A percentile compares a stretch with the other conserved stretches of the same genome.
phyloP scores from a whole-genome alignment of 2,329 filamentous ascomycete genomes.

The Epichloe brachyelytri region DNA sequence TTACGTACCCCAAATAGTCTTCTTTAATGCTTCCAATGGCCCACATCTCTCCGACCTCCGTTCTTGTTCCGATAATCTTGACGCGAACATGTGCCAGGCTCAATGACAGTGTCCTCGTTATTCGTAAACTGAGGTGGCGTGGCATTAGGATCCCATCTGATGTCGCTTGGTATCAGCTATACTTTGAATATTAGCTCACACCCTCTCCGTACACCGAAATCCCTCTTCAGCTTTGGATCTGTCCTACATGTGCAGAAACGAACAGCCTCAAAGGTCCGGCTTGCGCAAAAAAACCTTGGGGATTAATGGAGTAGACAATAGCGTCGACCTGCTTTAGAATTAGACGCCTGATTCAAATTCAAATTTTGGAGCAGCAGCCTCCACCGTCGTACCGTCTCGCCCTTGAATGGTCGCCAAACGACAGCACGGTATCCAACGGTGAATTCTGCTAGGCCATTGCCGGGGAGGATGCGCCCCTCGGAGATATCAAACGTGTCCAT shows the following conservation, averaged over 20 bases:
- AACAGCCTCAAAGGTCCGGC: constrained; percentile 69
- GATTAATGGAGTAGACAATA: constrained; percentile 81
- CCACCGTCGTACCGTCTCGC: constrained; percentile 67
- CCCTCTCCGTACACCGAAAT: not conserved
- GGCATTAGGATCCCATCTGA: constrained; percentile 90
- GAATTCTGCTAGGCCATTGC: constrained; percentile 86
- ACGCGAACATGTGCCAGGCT: constrained; percentile 88
- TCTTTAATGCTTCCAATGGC: constrained; percentile 96
- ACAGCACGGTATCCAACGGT: constrained; percentile 91
- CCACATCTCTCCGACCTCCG: constrained; percentile 89
- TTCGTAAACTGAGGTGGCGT: constrained; percentile 96
- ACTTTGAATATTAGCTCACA: not conserved
- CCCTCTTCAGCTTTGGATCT: not conserved
- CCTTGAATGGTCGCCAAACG: constrained; percentile 95
- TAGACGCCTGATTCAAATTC: constrained; percentile 13
- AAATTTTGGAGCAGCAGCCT: constrained; percentile 6
- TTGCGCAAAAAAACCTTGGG: constrained; percentile 80
- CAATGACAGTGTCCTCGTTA: constrained; percentile 85
- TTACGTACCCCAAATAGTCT: constrained; percentile 51
- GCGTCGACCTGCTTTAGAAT: constrained; percentile 64
- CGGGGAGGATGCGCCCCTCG: constrained; percentile 81
- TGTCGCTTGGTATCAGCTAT: constrained; percentile 79
- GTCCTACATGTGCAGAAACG: constrained; percentile 66
- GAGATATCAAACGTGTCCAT: constrained; percentile 95
- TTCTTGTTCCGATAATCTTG: constrained; percentile 87